Percentiles rank a stretch among this genome's conserved stretches.
Evolutionary conservation across 306 rosid genomes (phyloP).

Genomic region (Citrullus colocynthis): DNA sequence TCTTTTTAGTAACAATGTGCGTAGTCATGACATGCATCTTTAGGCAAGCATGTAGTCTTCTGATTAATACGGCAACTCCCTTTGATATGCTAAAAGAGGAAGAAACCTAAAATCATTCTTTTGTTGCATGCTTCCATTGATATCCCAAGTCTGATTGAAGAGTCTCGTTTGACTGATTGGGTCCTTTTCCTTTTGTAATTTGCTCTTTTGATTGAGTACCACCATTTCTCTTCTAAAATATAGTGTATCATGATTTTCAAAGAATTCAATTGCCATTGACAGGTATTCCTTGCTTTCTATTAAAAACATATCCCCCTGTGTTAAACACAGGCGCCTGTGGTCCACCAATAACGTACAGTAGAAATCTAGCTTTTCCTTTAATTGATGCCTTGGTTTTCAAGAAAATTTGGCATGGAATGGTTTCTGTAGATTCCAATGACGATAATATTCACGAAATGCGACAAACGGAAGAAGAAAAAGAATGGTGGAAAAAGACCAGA

Average conservation of each 20-base stretch:
- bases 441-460: conserved; percentile 86
- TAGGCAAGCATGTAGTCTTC: background rate
- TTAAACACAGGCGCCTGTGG: background rate
- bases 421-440: conserved; percentile 88
- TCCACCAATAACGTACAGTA: background rate
- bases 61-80: background rate
- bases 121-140: background rate
- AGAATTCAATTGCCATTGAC: background rate
- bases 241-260: background rate
- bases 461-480: conserved; percentile 90
- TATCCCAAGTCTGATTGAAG: background rate
- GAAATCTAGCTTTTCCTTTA: background rate
- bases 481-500: conserved; percentile 85
- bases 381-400: background rate
- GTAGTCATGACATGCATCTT: background rate
- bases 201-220: background rate
- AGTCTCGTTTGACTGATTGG: background rate
- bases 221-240: background rate
- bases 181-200: background rate
- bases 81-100: background rate
- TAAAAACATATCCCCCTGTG: background rate
- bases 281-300: background rate
- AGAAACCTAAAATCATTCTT: background rate
- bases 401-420: background rate
- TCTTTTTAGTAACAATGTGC: background rate